These are phyloP conservation scores for Prillingera fragicola DNA, from an alignment of 1,284 basidiomycete genomes.

Conservation along the genomic window DNA sequence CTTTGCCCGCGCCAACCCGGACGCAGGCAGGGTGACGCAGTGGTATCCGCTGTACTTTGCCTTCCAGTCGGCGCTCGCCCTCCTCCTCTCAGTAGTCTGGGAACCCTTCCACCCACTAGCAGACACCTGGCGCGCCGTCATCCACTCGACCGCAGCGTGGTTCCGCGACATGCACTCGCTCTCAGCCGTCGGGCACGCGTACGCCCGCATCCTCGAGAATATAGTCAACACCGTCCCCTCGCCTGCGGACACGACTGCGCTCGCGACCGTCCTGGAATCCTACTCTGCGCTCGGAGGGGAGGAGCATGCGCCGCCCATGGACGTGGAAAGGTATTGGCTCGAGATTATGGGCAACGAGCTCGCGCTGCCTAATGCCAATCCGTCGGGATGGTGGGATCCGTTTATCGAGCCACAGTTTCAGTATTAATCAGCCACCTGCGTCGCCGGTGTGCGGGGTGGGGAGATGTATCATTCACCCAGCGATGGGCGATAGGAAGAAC, in stretches of 20 bases:
- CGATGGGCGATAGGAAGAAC: neutral
- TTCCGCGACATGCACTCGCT: constrained; percentile 10
- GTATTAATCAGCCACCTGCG: neutral
- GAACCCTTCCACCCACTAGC: constrained; percentile 11
- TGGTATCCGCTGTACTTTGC: constrained; percentile 25
- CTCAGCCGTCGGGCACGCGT: constrained; percentile 3
- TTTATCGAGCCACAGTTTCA: neutral
- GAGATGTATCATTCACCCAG: neutral
- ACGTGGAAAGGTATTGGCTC: constrained; percentile 18
- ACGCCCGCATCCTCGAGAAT: neutral
- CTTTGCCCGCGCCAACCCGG: constrained; percentile 4
- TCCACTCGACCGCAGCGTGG: constrained; percentile 10
- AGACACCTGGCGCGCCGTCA: constrained; percentile 4
- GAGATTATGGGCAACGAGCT: constrained; percentile 17
- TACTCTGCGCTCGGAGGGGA: neutral
- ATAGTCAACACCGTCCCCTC: constrained; percentile 11
- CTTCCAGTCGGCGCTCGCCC: constrained; percentile 20
- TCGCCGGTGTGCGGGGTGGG: neutral
- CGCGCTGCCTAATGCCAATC: neutral
- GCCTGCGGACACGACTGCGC: neutral
- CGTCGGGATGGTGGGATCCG: neutral
- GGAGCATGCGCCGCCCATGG: neutral
- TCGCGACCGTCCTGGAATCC: neutral
- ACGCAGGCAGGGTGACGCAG: constrained; percentile 9
- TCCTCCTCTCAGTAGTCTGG: constrained; percentile 19